Conservation (phyloP, 306 rosid species). For the Gynostemma pentaphyllum region DNA sequence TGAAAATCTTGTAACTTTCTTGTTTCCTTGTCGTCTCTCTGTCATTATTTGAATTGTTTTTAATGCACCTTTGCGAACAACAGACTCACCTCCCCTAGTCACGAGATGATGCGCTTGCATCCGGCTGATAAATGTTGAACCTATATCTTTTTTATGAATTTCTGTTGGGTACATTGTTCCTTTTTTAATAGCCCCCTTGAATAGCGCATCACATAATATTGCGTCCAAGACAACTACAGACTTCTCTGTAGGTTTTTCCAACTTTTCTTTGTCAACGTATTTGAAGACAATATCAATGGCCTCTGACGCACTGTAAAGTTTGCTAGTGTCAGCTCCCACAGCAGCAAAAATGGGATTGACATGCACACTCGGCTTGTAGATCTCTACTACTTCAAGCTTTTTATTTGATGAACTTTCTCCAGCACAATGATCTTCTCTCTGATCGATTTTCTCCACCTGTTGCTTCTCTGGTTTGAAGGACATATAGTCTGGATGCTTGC, state of each 20-base stretch:
- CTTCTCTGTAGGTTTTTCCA: slow-evolving; percentile 60
- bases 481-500: slow-evolving; percentile 55
- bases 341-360: slow-evolving; percentile 70
- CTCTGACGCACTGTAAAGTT: slow-evolving; percentile 61
- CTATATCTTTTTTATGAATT: slow-evolving; percentile 80
- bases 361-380: slow-evolving; percentile 77
- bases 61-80: slow-evolving; percentile 76
- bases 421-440: slow-evolving; percentile 30
- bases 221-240: slow-evolving; percentile 58
- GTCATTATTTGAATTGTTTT: slow-evolving; percentile 80
- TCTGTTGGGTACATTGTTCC: slow-evolving; percentile 78
- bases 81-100: slow-evolving; percentile 71
- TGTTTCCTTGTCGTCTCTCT: slow-evolving; percentile 86
- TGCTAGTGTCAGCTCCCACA: slow-evolving; percentile 56
- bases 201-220: slow-evolving; percentile 67
- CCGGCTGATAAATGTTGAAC: slow-evolving; percentile 50
- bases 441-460: slow-evolving; percentile 48
- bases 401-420: slow-evolving; percentile 35
- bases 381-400: slow-evolving; percentile 72
- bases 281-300: slow-evolving; percentile 61
- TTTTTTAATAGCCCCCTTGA: slow-evolving; percentile 77
- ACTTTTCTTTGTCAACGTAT: slow-evolving; percentile 61
- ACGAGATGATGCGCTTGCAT: slow-evolving; percentile 91
- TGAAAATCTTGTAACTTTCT: slow-evolving; percentile 79
- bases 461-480: slow-evolving; percentile 86